phyloP scores from a whole-genome alignment of 2,329 filamentous ascomycete species.

The Purpureocillium takamizusanense region DNA sequence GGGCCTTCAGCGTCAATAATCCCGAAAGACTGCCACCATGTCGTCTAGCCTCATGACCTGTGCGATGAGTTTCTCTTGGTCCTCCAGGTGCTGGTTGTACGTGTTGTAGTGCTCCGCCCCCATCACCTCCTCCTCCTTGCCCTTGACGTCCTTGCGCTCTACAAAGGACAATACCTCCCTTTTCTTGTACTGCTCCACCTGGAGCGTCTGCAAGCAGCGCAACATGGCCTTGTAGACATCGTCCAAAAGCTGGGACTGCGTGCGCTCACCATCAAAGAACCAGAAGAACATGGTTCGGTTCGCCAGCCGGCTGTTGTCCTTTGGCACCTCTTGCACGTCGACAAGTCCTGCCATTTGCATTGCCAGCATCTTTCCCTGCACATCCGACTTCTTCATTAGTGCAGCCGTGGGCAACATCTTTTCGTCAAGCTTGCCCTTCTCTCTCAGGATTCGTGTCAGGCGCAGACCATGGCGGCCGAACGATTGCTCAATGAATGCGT shows the following conservation, averaged over 20 bases:
- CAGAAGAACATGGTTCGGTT: constrained; percentile 84
- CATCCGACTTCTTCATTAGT: constrained; percentile 75
- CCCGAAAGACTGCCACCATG: constrained; percentile 71
- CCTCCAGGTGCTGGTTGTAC: constrained; percentile 48
- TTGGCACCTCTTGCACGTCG: constrained; percentile 89
- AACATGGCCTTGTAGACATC: constrained; percentile 87
- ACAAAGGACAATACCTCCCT: constrained; percentile 70
- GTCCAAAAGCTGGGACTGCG: constrained; percentile 62
- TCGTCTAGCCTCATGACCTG: constrained; percentile 79
- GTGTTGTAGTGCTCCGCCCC: constrained; percentile 62
- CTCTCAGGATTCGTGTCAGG: constrained; percentile 74
- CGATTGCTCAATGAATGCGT: constrained; percentile 68
- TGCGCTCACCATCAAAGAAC: constrained; percentile 75
- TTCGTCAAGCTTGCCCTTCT: constrained; percentile 91
- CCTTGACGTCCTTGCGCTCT: constrained; percentile 77
- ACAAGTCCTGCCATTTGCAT: constrained; percentile 83
- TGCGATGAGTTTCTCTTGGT: constrained; percentile 65
- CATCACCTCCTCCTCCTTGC: constrained; percentile 73
- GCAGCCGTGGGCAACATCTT: constrained; percentile 74
- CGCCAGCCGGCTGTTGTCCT: constrained; percentile 72
- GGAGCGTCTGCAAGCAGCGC: constrained; percentile 70
- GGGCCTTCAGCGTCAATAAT: constrained; percentile 44
- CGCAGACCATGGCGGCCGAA: constrained; percentile 72
- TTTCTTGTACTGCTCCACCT: constrained; percentile 64
- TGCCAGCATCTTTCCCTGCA: constrained; percentile 74